Evolutionary conservation across 768 basidiomycete genomes (phyloP).

Genomic region (Xanthoconium stramineum): DNA sequence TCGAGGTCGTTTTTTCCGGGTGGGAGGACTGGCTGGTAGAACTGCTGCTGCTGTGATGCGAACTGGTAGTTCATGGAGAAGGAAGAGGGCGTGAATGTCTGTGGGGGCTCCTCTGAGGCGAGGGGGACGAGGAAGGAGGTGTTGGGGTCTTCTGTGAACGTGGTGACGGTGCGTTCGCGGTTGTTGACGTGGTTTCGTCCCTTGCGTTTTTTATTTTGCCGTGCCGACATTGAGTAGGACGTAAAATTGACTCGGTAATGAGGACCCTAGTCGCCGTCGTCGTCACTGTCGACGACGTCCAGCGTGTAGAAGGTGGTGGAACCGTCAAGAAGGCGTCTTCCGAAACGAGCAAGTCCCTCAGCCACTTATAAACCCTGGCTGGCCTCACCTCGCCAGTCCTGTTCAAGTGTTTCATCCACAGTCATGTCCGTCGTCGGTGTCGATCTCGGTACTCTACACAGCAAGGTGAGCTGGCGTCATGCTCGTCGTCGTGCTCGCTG

Average conservation of each 20-base stretch:
- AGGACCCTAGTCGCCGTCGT: not conserved
- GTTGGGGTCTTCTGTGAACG: conserved; percentile 58
- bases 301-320: conserved; percentile 26
- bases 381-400: too few species aligned
- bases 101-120: conserved; percentile 48
- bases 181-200: conserved; percentile 49
- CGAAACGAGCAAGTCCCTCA: conserved; percentile 23
- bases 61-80: conserved; percentile 39
- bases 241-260: not conserved
- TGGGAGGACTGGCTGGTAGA: conserved; percentile 35
- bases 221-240: conserved; percentile 44
- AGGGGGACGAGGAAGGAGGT: conserved; percentile 51
- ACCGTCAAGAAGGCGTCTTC: conserved; percentile 21
- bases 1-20: conserved; percentile 68
- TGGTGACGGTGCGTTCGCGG: conserved; percentile 67
- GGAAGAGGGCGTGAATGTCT: conserved; percentile 36
- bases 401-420: not conserved
- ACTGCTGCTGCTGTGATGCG: conserved; percentile 27
- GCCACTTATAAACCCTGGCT: conserved; percentile 8
- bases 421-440: conserved; percentile 91
- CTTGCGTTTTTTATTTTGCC: conserved; percentile 64
- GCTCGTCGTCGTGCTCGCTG: not conserved
- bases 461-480: conserved; percentile 54
- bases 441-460: conserved; percentile 87
- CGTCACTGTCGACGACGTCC: not conserved